These are phyloP conservation scores for Dioscorea alata DNA, from an alignment of 106 monocot species.

Conservation along the genomic window DNA sequence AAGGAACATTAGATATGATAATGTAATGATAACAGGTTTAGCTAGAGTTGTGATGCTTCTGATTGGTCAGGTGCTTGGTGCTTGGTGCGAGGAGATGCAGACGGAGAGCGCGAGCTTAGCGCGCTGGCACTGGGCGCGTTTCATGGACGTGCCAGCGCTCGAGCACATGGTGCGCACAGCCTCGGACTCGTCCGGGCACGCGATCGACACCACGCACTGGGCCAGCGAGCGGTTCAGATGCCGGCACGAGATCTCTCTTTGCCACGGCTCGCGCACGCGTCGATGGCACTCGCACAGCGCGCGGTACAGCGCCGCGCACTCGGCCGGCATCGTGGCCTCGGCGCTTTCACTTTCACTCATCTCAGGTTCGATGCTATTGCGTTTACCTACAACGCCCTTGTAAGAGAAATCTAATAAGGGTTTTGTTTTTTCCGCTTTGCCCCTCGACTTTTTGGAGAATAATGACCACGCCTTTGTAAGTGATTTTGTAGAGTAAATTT, in stretches of 20 bases:
- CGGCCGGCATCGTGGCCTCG: slow-evolving; percentile 15
- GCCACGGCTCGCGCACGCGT: slow-evolving; percentile 22
- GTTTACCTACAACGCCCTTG: no score
- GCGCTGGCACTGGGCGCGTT: slow-evolving; percentile 32
- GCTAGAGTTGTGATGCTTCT: no score
- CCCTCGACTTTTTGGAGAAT: no score
- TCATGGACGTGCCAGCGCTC: slow-evolving; percentile 49
- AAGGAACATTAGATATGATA: no score
- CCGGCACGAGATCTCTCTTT: slow-evolving; percentile 44
- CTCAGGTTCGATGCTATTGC: neutral
- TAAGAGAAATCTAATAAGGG: no score
- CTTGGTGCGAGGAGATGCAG: slow-evolving; percentile 29
- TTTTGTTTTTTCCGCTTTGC: no score
- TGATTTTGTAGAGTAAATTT: no score
- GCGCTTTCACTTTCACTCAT: neutral
- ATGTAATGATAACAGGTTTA: no score
- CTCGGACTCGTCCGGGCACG: slow-evolving; percentile 71
- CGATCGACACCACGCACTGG: slow-evolving; percentile 59
- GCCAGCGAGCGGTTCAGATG: slow-evolving; percentile 82
- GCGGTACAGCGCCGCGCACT: slow-evolving; percentile 31
- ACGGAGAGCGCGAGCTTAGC: slow-evolving; percentile 29
- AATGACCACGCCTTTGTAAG: no score
- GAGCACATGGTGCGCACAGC: slow-evolving; percentile 63
- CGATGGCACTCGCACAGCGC: slow-evolving; percentile 62
- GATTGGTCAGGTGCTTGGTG: neutral